These are phyloP conservation scores for Orbilia quercus DNA, from an alignment of 2,329 filamentous ascomycete genomes.

Conservation along the genomic window DNA sequence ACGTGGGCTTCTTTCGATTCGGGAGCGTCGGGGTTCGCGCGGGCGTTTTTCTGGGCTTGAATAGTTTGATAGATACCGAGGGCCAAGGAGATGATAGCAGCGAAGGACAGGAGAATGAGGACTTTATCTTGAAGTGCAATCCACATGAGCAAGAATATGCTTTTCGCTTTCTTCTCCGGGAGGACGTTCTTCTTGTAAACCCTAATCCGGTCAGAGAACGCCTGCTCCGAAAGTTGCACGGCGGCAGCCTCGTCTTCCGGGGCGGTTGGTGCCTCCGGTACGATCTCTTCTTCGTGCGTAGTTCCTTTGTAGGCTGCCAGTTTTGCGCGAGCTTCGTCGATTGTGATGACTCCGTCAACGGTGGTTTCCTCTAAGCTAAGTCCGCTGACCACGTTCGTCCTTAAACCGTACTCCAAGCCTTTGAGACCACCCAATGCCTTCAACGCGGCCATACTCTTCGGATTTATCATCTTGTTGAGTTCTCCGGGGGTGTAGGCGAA, in stretches of 20 bases:
- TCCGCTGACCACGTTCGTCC: constrained; percentile 77
- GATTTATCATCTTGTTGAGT: constrained; percentile 86
- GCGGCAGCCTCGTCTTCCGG: constrained; percentile 41
- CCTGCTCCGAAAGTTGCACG: constrained; percentile 58
- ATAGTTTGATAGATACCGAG: constrained; percentile 81
- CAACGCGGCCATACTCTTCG: constrained; percentile 85
- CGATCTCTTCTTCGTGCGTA: constrained; percentile 36
- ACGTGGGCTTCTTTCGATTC: constrained; percentile 68
- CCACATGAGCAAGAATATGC: constrained; percentile 78
- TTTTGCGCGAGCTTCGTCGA: constrained; percentile 72
- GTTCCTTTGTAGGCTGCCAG: constrained; percentile 40
- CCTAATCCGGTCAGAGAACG: constrained; percentile 74
- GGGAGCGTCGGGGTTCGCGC: constrained; percentile 59
- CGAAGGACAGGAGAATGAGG: constrained; percentile 76
- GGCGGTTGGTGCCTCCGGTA: constrained; percentile 31
- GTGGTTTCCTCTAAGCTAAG: constrained; percentile 79
- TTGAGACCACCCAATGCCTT: constrained; percentile 80
- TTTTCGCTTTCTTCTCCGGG: constrained; percentile 80
- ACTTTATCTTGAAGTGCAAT: constrained; percentile 88
- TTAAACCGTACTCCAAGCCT: constrained; percentile 82
- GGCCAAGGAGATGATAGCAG: constrained; percentile 77
- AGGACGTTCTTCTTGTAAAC: constrained; percentile 78
- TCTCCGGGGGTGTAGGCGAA: constrained; percentile 88
- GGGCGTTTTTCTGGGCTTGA: constrained; percentile 68
- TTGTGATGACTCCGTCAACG: constrained; percentile 75